Evolutionary conservation across 768 basidiomycete genomes (phyloP), one percentile per base, ranked within the genome.

Genomic region (Harrya chromipes): DNA sequence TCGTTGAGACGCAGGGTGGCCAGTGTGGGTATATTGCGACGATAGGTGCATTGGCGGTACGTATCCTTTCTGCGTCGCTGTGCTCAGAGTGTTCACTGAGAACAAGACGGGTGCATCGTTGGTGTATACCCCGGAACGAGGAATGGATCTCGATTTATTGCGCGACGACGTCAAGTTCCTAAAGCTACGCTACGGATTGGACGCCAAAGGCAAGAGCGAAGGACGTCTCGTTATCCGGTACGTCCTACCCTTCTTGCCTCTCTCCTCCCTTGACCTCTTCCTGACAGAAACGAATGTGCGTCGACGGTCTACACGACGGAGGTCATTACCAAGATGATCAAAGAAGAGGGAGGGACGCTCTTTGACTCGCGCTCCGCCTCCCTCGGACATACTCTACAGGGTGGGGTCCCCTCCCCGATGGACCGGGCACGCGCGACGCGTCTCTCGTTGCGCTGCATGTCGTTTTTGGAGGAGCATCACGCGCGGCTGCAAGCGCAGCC

Each of bases 1-100:
- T 98, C 1, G 92, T 99, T 16, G 95, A 99, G 71, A 97, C 94
- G 0, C 97, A 98, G 68, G 97, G 97, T 42, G 97, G 95, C 9
- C 86, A 88, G 64, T 97, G 91, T 65, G 97, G 97, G 9, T 99
- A 94, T 66, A 82, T 99, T 48, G 94, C 94, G 4, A 85, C 94
- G 1, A 81, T 98, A 79, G 97, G 97, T 45, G 97, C 93, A 7
- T 74, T 99, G 59, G 97, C 95, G 35, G 94, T 95, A 57, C 69
- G 91, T 78, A 6, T 12, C 34, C 8, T 20, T 19, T 8, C 8
- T 17, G 38, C 13, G 12, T 9, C 27, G 24, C 7, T 9, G 17
- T 2, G 3, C 11, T 12, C 31, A 40, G 43, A 13, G 27, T 40
- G 14, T 35, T 58, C 6, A 60, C 19, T 20, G 7, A 3, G 16